Base-by-base conservation (phyloP, 2,329 filamentous ascomycete species). In the Alternaria sp. region DNA sequence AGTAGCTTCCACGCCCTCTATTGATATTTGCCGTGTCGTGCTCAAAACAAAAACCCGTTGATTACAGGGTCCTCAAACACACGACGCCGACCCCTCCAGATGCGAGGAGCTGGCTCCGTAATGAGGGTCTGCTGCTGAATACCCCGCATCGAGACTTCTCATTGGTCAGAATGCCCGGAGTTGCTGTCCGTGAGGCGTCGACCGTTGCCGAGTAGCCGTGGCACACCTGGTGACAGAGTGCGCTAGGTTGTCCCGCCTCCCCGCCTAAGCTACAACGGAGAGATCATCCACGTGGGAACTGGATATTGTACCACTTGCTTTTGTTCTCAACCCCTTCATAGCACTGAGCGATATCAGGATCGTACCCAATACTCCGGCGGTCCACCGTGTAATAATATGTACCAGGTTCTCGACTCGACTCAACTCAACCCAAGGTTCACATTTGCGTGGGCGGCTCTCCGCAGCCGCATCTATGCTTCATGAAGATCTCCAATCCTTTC, bases 221-320 rank as follows among this genome's bases (percentile, higher is more conserved):
- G 24, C 48, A 53, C 14, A 38, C 2, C 46, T 48, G 26, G 22
- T 20, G 32, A 51, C 20, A 36, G 36, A 56, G 54, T 20, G 34
- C 57, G 18, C 44, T 48, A 51, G 34, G 28, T 43, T 39, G 11
- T 56, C 46, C 57, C 57, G 53, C 53, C 48, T 60, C 57, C 57
- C 57, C 57, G 57, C 53, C 28, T 30, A 46, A 53, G 47, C 57
- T 52, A 60, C 53, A 38, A 41, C 41, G 41, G 34, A 57, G 34
- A 57, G 46, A 26, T 12, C 41, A 57, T 60, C 46, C 57, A 60
- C 47, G 57, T 60, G 57, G 53, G 26, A 59, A 44, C 28, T 44
- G 42, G 32, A 48, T 30, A 34, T 14, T 53, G 49, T 46, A n/a
- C 12, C 12, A 34, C 11, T 32, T 51, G 5, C 42, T 38, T 57